These are phyloP conservation scores for Diutina ranongensis DNA, from an alignment of 1,139 yeast species.

Conservation along the genomic window DNA sequence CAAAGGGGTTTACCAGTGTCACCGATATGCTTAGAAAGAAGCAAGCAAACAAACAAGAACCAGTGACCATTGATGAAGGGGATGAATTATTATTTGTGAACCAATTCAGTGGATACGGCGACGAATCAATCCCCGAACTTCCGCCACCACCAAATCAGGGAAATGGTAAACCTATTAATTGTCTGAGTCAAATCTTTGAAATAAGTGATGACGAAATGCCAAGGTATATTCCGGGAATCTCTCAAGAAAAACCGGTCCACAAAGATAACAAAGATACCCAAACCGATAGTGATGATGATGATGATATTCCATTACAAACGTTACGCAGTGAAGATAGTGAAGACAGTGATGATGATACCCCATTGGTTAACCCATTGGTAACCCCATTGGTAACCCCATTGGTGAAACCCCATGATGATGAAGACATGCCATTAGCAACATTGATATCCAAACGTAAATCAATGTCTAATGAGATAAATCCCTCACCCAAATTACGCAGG, in stretches of 20 bases:
- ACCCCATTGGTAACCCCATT: neutral
- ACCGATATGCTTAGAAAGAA: neutral
- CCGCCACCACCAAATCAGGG: neutral
- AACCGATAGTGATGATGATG: neutral
- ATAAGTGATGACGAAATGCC: neutral
- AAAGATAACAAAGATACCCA: neutral
- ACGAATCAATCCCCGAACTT: too few relatives aligned
- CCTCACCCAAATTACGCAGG: neutral
- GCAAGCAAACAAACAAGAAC: neutral
- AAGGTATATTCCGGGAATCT: neutral
- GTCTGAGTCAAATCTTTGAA: neutral
- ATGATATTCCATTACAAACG: neutral
- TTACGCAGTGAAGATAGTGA: neutral
- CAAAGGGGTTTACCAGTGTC: neutral
- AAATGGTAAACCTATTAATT: neutral
- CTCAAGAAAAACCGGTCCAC: neutral
- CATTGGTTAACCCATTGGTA: neutral
- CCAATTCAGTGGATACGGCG: neutral
- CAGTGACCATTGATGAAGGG: neutral
- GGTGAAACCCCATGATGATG: neutral
- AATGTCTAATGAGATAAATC: neutral
- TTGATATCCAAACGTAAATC: neutral
- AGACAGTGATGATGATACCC: neutral
- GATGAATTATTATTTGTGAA: neutral
- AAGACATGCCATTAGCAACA: neutral